A percentile compares a stretch with the other conserved stretches of the same genome.
Evolutionary conservation across 768 basidiomycete species (phyloP).

Genomic region (Hygrophorus pudorinus): DNA sequence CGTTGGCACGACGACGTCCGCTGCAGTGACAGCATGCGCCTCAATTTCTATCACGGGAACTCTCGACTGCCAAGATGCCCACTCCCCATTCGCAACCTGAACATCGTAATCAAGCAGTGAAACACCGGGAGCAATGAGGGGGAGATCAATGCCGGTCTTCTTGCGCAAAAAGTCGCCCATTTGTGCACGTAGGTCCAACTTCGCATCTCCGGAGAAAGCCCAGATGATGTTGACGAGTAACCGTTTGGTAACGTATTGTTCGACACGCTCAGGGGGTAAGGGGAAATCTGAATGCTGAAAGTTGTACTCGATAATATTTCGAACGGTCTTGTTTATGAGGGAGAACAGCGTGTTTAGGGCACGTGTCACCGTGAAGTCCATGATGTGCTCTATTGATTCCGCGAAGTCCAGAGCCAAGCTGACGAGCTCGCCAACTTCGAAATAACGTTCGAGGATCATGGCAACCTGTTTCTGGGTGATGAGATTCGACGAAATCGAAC

Average conservation of each 20-base stretch:
- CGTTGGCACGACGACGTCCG: constrained; percentile 96
- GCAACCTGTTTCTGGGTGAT: constrained; percentile 69
- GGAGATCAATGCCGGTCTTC: constrained; percentile 85
- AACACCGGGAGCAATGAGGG: constrained; percentile 58
- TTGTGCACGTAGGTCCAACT: constrained; percentile 76
- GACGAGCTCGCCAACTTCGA: constrained; percentile 75
- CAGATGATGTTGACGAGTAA: constrained; percentile 89
- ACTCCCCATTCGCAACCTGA: constrained; percentile 74
- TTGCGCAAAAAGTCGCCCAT: constrained; percentile 82
- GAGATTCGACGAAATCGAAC: constrained; percentile 51
- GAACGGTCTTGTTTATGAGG: constrained; percentile 89
- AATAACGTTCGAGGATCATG: constrained; percentile 69
- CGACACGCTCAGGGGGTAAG: constrained; percentile 69
- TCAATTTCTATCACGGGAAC: constrained; percentile 97
- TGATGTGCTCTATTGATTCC: constrained; percentile 88
- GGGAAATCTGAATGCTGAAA: constrained; percentile 93
- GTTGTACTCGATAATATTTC: constrained; percentile 92
- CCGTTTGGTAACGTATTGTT: constrained; percentile 86
- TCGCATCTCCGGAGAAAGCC: constrained; percentile 98
- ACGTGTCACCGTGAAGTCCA: constrained; percentile 92
- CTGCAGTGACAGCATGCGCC: constrained; percentile 88
- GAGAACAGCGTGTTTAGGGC: constrained; percentile 96
- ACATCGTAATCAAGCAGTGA: constrained; percentile 96
- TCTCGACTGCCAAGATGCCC: constrained; percentile 84
- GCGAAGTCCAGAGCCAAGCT: constrained; percentile 70